Conservation (phyloP, 169 alveolate genomes). For the Babesia divergens region DNA sequence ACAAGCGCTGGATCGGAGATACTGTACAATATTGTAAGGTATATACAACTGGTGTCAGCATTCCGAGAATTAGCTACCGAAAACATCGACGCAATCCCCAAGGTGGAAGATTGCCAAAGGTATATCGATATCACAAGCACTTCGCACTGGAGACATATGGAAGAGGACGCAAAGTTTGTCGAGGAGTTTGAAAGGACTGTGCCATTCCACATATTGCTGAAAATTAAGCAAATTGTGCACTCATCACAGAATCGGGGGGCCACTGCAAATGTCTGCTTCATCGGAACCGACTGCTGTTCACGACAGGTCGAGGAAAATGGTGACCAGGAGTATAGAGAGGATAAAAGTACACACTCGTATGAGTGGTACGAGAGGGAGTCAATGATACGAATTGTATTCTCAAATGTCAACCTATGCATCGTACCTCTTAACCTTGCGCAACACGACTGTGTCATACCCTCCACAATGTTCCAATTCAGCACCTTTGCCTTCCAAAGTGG, state of each 20-base stretch:
- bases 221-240: slow-evolving; percentile 7
- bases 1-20: slow-evolving; percentile 31
- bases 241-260: neutral
- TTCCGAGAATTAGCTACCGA: slow-evolving; percentile 9
- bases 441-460: neutral
- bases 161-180: slow-evolving; percentile 23
- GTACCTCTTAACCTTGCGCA: neutral
- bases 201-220: slow-evolving; percentile 24
- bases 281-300: neutral
- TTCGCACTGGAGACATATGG: slow-evolving; percentile 4
- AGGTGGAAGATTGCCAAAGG: slow-evolving; percentile 6
- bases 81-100: slow-evolving; percentile 25
- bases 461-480: slow-evolving; percentile 3
- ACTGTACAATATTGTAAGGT: slow-evolving; percentile 40
- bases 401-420: slow-evolving; percentile 5
- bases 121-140: slow-evolving; percentile 17
- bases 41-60: slow-evolving; percentile 25
- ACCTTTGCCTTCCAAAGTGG: slow-evolving; percentile 1
- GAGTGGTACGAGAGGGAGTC: slow-evolving; percentile 9
- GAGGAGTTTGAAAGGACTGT: neutral
- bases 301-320: neutral
- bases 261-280: neutral
- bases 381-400: neutral
- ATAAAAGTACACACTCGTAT: neutral
- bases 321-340: neutral